These are phyloP conservation scores for Aspergillus proliferans DNA, from an alignment of 2,329 filamentous ascomycete genomes.

Conservation along the genomic window DNA sequence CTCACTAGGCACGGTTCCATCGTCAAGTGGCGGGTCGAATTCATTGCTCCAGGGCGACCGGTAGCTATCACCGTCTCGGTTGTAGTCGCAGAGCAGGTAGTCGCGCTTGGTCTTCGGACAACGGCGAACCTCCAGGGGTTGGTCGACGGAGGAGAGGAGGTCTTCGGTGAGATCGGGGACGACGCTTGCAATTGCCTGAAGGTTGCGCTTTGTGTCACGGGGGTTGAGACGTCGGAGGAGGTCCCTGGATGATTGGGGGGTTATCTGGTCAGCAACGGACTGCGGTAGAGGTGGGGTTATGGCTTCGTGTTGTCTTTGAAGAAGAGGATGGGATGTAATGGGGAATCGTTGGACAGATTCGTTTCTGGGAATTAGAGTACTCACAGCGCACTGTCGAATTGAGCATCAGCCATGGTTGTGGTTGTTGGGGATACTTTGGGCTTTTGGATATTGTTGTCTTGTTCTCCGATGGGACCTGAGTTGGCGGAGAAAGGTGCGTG, in stretches of 20 bases:
- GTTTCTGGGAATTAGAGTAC: constrained; percentile 10
- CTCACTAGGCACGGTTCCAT: constrained; percentile 83
- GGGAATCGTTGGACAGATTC: neutral
- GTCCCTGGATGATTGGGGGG: constrained; percentile 56
- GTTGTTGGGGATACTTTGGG: constrained; percentile 5
- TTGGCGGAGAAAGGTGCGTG: constrained; percentile 15
- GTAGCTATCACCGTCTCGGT: constrained; percentile 96
- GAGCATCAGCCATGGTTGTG: constrained; percentile 40
- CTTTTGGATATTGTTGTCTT: constrained; percentile 1
- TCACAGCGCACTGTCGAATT: constrained; percentile 49
- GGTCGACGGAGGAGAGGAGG: constrained; percentile 93
- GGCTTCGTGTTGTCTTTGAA: neutral
- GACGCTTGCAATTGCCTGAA: constrained; percentile 80
- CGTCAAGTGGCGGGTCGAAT: constrained; percentile 86
- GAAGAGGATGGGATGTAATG: neutral
- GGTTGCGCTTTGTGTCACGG: constrained; percentile 80
- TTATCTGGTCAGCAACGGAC: constrained; percentile 20
- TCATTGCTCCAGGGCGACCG: constrained; percentile 98
- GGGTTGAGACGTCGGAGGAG: constrained; percentile 96
- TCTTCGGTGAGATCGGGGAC: constrained; percentile 93
- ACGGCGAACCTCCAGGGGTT: constrained; percentile 78
- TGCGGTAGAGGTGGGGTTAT: constrained; percentile 2
- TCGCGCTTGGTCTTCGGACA: constrained; percentile 87
- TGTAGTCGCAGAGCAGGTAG: constrained; percentile 98
- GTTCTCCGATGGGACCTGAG: constrained; percentile 6